Base-by-base conservation (phyloP, 2,329 filamentous ascomycete species). In the Cadophora gregata region DNA sequence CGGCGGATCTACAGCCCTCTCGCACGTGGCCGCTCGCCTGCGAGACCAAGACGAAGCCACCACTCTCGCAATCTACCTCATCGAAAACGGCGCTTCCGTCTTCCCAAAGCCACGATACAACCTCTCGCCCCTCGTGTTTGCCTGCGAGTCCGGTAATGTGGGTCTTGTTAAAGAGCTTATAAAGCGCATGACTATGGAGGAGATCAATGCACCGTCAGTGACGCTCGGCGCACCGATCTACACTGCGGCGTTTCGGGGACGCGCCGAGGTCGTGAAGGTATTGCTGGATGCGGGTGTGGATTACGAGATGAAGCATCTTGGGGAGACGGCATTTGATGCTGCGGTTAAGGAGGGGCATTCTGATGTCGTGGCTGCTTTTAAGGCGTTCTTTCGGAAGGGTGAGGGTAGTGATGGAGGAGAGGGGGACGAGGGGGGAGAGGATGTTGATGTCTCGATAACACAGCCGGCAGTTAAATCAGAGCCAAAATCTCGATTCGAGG, bases 281-380 rank as follows among this genome's bases (percentile, higher is more conserved):
- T 80, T 90, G 67, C 82, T 86, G 61, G 85, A 88, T 70, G 87
- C 85, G 1, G 83, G 83, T 10, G 88, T 88, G 0, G 86, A 90
- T 71, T 82, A 86, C 55, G 90, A 90, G 27, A 21, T 31, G 21
- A 59, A 29, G n/a, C 36, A 47, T 33, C 19, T 36, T 21, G 64
- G 55, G 16, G 59, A 66, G 50, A 66, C 42, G 24, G 60, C 64
- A 0, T 48, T 63, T 16, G 53, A 59, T 10, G 64, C 64, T 10
- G 53, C 64, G 8, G 47, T 62, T 16, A 27, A 10, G 14, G 33
- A 65, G 25, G 58, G 38, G 3, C 58, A 65, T 65, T 16, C 16
- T 2, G 63, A 65, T 24, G 58, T 65, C 31, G 59, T 55, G 4
- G 51, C 60, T 27, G 21, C 58, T 62, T 45, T 65, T 16, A 53